Evolutionary conservation across 768 basidiomycete species (phyloP), one percentile per base, ranked within the genome.

Genomic region (Serendipita indica): DNA sequence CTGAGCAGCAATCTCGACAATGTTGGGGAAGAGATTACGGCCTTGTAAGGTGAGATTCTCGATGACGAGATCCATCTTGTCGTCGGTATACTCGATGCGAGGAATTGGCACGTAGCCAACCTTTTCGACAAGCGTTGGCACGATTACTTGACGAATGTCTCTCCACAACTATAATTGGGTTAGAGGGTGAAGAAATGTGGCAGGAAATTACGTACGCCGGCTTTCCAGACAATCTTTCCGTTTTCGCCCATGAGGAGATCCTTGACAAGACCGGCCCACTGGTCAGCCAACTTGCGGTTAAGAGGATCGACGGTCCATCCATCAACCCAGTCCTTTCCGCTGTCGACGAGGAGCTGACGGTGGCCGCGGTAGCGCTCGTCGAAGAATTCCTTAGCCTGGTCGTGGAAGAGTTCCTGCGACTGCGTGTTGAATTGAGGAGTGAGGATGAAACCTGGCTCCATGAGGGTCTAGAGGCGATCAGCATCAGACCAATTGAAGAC

Each of bases 41-140:
- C 89, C 89, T 61, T 87, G 83, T 16, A 93, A 75, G 1, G 87
- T 86, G 33, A 97, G 78, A 69, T 94, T 97, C 75, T 97, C 94
- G 62, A 97, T 81, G 60, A 94, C 88, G 41, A 96, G 77, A 64
- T 96, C 93, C 61, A 93, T 72, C 3, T 75, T 67, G 57, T 89
- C 84, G 70, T 94, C 90, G 33, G 86, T 84, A 72, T 96, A 98
- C 70, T 96, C 93, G 67, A 92, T 81, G 33, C 91, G 84, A 0
- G 94, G 94, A 63, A 98, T 93, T 4, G 91, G 91, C 58, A 93
- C 67, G 65, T 89, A 85, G 20, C 84, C 84, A 54, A 85, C 74
- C 80, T 86, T 27, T 34, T 85, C 76, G 64, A 92, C 80, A 34
- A 94, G 69, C 3, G 77, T 72, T 4, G 94, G 93, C 0, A 94